phyloP scores from a whole-genome alignment of 257 asterid species.

The Nicotiana knightiana region DNA sequence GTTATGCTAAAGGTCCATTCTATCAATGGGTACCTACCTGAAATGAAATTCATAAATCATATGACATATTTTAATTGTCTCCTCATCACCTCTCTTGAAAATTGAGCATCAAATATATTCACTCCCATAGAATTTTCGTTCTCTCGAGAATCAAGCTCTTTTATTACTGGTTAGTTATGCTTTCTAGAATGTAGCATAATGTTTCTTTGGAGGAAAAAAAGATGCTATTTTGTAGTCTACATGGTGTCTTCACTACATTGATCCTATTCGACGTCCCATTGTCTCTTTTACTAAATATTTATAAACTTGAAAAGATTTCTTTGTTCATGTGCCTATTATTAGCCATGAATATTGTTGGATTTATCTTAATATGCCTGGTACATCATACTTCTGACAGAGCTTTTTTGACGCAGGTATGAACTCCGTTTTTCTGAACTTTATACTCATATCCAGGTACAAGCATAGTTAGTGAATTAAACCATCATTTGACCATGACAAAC shows the following conservation, averaged over 20 bases:
- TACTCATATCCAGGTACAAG: constrained; percentile 60
- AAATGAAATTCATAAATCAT: background rate
- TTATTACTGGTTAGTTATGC: background rate
- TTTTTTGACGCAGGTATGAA: constrained; percentile 54
- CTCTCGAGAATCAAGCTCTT: background rate
- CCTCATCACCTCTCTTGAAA: background rate
- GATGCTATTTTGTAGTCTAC: background rate
- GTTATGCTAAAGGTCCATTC: background rate
- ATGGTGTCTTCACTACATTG: background rate
- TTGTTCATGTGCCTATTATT: background rate
- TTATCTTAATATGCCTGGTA: background rate
- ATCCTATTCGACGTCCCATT: background rate
- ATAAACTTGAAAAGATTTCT: background rate
- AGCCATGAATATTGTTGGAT: background rate
- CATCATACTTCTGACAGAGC: background rate
- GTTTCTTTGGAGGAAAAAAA: background rate
- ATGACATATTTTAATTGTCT: background rate
- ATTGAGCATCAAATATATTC: background rate
- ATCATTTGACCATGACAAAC: background rate
- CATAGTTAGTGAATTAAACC: background rate
- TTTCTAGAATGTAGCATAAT: background rate
- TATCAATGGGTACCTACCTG: background rate
- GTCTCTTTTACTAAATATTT: background rate
- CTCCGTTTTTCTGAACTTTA: constrained; percentile 71
- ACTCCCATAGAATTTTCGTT: background rate